These are phyloP conservation scores for Murraya paniculata DNA, from an alignment of 345 rosid species.

Conservation along the genomic window DNA sequence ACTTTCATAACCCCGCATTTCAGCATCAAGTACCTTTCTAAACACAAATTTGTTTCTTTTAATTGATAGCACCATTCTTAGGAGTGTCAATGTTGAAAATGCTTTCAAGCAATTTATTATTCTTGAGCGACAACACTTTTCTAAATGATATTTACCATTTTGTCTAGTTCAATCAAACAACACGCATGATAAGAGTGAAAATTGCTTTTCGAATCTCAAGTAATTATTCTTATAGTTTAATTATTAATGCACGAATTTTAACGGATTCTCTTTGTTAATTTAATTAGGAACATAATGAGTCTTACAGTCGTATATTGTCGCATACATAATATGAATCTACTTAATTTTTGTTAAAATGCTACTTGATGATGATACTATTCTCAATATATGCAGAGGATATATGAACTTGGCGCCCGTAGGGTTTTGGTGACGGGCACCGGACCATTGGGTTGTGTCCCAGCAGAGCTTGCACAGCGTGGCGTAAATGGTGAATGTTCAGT, in stretches of 20 bases:
- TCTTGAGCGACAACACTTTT: neutral
- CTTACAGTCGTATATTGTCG: neutral
- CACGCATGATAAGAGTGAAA: neutral
- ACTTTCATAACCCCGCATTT: neutral
- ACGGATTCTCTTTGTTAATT: too few relatives aligned
- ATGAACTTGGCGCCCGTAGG: constrained; percentile 73
- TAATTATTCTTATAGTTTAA: too few relatives aligned
- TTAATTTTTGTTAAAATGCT: neutral
- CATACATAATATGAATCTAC: neutral
- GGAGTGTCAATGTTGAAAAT: neutral
- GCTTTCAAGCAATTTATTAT: neutral
- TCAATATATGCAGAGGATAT: constrained; percentile 40
- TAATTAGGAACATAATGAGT: neutral
- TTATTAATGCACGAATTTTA: too few relatives aligned
- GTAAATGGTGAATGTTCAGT: constrained; percentile 64
- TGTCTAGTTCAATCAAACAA: neutral
- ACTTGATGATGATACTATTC: neutral
- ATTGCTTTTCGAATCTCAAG: too few relatives aligned
- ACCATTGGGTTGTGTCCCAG: constrained; percentile 81
- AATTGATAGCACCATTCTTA: neutral
- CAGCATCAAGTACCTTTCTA: neutral
- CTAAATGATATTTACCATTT: neutral
- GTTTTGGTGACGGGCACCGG: constrained; percentile 86
- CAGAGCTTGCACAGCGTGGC: constrained; percentile 68
- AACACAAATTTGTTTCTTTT: neutral